A percentile compares a stretch with the other conserved stretches of the same genome.
Evolutionary conservation across 1,284 basidiomycete species (phyloP).

Genomic region (Melampsora occidentalis): DNA sequence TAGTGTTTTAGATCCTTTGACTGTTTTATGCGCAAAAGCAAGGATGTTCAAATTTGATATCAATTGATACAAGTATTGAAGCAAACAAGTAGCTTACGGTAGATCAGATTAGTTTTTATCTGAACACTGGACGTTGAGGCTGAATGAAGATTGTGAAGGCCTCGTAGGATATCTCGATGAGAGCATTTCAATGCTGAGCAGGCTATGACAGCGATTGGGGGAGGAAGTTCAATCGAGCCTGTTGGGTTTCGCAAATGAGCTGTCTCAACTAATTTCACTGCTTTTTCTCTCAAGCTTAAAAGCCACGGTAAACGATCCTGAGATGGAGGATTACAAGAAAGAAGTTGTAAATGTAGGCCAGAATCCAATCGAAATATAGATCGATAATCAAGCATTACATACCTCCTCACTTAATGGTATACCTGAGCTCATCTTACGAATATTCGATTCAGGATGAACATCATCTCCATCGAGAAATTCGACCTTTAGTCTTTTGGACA

Average conservation of each 20-base stretch:
- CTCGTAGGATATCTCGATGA: slow-evolving; percentile 49
- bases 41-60: too few species aligned
- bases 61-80: not conserved
- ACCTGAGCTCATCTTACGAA: slow-evolving; percentile 50
- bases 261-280: slow-evolving; percentile 43
- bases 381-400: not conserved
- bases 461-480: slow-evolving; percentile 52
- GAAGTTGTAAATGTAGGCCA: not conserved
- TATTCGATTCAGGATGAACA: slow-evolving; percentile 48
- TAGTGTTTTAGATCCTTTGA: slow-evolving; percentile 2
- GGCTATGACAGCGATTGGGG: slow-evolving; percentile 46
- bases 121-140: not conserved
- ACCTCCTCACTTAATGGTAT: slow-evolving; percentile 48
- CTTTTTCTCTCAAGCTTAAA: slow-evolving; percentile 46
- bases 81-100: slow-evolving; percentile 12
- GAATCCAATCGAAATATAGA: not conserved
- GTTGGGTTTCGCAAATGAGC: not conserved
- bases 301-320: slow-evolving; percentile 51
- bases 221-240: not conserved
- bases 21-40: not conserved
- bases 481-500: slow-evolving; percentile 45
- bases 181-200: slow-evolving; percentile 50
- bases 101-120: slow-evolving; percentile 16
- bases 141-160: not conserved
- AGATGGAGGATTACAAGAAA: not conserved